A percentile compares a stretch with the other conserved stretches of the same genome.
phyloP scores from a whole-genome alignment of 352 stramenopile species.

The Blastocystis sp. region DNA sequence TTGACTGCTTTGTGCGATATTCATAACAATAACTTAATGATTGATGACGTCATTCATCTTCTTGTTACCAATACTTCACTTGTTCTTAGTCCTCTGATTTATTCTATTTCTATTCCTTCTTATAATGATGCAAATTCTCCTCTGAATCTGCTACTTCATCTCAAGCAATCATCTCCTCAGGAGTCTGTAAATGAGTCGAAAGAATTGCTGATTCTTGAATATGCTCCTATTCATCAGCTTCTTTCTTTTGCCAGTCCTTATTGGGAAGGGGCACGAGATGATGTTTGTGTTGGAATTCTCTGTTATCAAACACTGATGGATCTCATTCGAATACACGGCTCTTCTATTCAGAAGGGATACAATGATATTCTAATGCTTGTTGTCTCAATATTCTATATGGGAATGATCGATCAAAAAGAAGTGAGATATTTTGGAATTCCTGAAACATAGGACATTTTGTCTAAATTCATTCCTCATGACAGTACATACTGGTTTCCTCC shows the following conservation, averaged over 20 bases:
- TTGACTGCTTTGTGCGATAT: neutral
- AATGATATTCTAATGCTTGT: constrained; percentile 25
- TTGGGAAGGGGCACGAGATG: neutral
- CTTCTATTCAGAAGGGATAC: constrained; percentile 55
- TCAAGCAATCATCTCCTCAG: neutral
- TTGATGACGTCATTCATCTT: constrained; percentile 33
- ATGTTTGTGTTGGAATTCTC: neutral
- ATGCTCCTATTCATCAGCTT: neutral
- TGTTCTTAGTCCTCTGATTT: neutral
- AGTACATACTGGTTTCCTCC: neutral
- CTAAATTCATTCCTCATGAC: neutral
- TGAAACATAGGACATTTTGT: neutral
- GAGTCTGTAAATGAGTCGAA: neutral
- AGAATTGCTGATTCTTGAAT: neutral
- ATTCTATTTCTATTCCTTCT: neutral
- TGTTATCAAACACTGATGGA: constrained; percentile 20
- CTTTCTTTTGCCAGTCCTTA: neutral
- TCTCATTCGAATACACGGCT: neutral
- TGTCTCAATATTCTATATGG: neutral
- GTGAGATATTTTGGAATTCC: neutral
- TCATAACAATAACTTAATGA: constrained; percentile 40
- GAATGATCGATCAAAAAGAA: neutral
- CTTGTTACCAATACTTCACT: neutral
- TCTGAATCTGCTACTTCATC: neutral
- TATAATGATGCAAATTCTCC: neutral